Percentiles rank a stretch among this genome's conserved stretches.
phyloP scores from a whole-genome alignment of 139 green algal genomes.

The Auxenochlorella pyrenoidosa region DNA sequence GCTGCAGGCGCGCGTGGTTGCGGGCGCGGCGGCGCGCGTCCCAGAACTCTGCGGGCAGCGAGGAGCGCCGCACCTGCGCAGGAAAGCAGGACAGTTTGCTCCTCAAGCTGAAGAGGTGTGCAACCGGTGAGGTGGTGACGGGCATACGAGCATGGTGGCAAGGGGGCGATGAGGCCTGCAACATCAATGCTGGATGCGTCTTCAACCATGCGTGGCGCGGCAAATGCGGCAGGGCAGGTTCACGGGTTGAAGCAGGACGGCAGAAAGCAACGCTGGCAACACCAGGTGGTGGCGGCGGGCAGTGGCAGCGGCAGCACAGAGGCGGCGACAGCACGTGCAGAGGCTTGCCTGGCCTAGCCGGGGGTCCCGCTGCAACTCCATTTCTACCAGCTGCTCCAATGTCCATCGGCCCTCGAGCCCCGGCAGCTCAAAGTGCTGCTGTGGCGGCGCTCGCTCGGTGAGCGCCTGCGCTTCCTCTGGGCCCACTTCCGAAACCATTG shows the following conservation, averaged over 20 bases:
- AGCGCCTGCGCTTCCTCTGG: too few relatives aligned
- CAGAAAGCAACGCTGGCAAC: background rate
- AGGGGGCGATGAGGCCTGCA: background rate
- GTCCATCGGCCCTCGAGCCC: conserved; percentile 15
- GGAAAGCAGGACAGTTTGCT: background rate
- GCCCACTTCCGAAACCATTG: background rate
- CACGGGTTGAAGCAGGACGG: too few relatives aligned
- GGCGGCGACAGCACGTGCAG: too few relatives aligned
- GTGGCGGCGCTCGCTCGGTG: too few relatives aligned
- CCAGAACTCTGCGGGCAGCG: conserved; percentile 42
- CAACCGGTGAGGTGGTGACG: background rate
- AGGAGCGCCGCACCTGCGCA: conserved; percentile 24
- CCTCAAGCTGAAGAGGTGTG: background rate
- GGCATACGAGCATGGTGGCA: background rate
- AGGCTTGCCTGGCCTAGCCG: background rate
- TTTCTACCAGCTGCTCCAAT: conserved; percentile 27
- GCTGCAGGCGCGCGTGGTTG: conserved; percentile 24
- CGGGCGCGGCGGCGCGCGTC: conserved; percentile 18
- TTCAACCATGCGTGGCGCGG: too few relatives aligned
- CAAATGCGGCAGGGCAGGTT: too few relatives aligned
- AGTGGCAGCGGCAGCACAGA: background rate
- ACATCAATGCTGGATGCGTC: background rate
- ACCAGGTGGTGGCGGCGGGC: too few relatives aligned
- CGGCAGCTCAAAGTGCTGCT: background rate
- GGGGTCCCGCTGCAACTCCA: conserved; percentile 20